Percentiles rank a stretch among this genome's conserved stretches.
Evolutionary conservation across 345 rosid genomes (phyloP).

Genomic region (Euphorbia tirucalli): DNA sequence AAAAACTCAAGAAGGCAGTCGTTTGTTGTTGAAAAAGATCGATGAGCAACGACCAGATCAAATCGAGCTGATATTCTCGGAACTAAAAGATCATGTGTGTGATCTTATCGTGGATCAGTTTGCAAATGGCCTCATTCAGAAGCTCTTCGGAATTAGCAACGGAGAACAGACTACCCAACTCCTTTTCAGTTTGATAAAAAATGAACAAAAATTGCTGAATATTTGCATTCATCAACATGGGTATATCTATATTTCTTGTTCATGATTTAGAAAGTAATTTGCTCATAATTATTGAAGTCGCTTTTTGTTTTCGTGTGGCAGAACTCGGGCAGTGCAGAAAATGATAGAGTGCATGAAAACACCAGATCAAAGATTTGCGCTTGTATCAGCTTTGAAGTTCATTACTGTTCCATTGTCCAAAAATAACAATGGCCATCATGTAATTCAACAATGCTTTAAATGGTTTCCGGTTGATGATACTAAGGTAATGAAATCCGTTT

Average conservation of each 20-base stretch:
- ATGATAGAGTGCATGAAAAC: constrained; percentile 10
- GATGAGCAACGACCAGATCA: constrained; percentile 7
- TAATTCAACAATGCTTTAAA: constrained; percentile 29
- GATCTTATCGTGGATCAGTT: constrained; percentile 24
- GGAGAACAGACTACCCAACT: constrained; percentile 22
- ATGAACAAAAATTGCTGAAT: constrained; percentile 7
- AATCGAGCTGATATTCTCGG: constrained; percentile 25
- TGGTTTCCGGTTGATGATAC: constrained; percentile 16
- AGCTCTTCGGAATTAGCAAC: constrained; percentile 21
- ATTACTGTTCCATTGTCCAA: constrained; percentile 19
- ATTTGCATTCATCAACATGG: constrained; percentile 28
- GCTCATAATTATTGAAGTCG: too few relatives aligned
- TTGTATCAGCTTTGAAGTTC: constrained; percentile 17
- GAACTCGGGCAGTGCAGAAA: constrained; percentile 29
- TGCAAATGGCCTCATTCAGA: constrained; percentile 28
- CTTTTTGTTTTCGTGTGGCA: background rate
- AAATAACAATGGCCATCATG: constrained; percentile 26
- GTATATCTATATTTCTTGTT: constrained; percentile 8
- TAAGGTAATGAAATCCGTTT: constrained; percentile 21
- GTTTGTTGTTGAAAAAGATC: constrained; percentile 13
- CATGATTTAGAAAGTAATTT: too few relatives aligned
- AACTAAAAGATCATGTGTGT: constrained; percentile 28
- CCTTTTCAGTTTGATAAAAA: constrained; percentile 2
- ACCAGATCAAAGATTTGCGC: constrained; percentile 3
- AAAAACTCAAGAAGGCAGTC: constrained; percentile 9